Percentiles rank a stretch among this genome's conserved stretches.
These are phyloP conservation scores for Maudiozyma barnettii DNA, from an alignment of 805 yeast species.

Conservation along the genomic window DNA sequence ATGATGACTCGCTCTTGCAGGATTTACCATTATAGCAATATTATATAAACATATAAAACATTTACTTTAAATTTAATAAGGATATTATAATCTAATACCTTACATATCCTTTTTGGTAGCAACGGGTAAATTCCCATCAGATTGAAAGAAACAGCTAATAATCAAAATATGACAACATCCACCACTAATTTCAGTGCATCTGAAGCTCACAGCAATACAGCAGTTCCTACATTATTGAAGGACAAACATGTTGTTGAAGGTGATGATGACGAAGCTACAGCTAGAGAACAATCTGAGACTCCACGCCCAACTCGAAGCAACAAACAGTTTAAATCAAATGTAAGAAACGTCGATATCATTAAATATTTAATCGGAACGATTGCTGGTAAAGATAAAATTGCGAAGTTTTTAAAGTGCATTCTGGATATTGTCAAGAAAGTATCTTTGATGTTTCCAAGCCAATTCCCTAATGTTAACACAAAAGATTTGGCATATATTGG, in stretches of 20 bases:
- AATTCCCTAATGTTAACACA: not conserved
- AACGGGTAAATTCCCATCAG: too few species aligned
- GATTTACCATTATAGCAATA: too few species aligned
- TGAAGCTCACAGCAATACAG: not conserved
- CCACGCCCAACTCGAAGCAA: not conserved
- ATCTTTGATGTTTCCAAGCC: not conserved
- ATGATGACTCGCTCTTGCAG: too few species aligned
- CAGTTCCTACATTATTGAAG: not conserved
- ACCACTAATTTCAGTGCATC: too few species aligned
- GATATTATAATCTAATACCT: too few species aligned
- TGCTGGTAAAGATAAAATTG: slow-evolving; percentile 64
- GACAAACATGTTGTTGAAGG: not conserved
- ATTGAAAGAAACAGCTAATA: too few species aligned
- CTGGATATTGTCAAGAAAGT: slow-evolving; percentile 38
- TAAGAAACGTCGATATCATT: slow-evolving; percentile 35
- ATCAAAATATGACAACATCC: too few species aligned
- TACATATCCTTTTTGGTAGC: too few species aligned
- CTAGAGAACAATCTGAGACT: slow-evolving; percentile 1
- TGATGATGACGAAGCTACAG: not conserved
- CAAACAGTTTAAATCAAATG: not conserved
- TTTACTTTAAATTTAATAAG: too few species aligned
- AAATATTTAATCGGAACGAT: slow-evolving; percentile 45
- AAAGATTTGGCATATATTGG: not conserved
- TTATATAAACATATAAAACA: too few species aligned
- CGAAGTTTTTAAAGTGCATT: slow-evolving; percentile 52